These are phyloP conservation scores for Hippophae gyantsensis DNA, from an alignment of 306 rosid genomes.

Conservation along the genomic window DNA sequence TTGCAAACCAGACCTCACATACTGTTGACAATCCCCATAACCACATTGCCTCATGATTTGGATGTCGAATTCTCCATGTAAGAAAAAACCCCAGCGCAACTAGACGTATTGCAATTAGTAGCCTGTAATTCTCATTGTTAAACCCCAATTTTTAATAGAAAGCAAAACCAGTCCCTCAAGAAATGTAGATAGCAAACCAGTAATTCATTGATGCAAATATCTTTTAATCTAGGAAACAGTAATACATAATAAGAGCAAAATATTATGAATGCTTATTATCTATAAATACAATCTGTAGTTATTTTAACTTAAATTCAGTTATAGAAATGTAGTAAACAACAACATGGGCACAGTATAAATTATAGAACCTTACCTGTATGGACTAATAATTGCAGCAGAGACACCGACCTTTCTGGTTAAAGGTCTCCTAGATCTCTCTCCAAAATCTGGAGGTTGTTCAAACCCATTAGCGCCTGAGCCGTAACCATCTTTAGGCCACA, in stretches of 20 bases:
- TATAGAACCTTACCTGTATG: slow-evolving; percentile 45
- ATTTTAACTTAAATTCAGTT: no score
- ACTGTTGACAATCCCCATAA: slow-evolving; percentile 77
- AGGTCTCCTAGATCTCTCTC: slow-evolving; percentile 48
- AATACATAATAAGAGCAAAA: no score
- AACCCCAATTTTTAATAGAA: no score
- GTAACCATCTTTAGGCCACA: slow-evolving; percentile 80
- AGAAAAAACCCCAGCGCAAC: slow-evolving; percentile 64
- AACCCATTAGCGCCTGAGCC: slow-evolving; percentile 54
- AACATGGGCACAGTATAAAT: not conserved
- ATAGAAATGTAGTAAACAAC: not conserved
- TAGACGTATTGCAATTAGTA: slow-evolving; percentile 54
- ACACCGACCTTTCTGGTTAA: slow-evolving; percentile 60
- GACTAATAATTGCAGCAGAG: slow-evolving; percentile 75
- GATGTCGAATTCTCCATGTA: slow-evolving; percentile 77
- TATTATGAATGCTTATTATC: no score
- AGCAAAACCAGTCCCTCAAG: no score
- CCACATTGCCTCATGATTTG: slow-evolving; percentile 79
- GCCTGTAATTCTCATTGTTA: slow-evolving; percentile 24
- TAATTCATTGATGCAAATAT: no score
- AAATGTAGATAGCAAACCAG: no score
- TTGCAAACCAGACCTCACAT: slow-evolving; percentile 79
- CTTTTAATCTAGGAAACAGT: no score
- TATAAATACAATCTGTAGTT: no score
- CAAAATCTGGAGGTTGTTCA: slow-evolving; percentile 61